Evolutionary conservation across 73 alveolate species (phyloP).

Genomic region (Symbiodinium natans): DNA sequence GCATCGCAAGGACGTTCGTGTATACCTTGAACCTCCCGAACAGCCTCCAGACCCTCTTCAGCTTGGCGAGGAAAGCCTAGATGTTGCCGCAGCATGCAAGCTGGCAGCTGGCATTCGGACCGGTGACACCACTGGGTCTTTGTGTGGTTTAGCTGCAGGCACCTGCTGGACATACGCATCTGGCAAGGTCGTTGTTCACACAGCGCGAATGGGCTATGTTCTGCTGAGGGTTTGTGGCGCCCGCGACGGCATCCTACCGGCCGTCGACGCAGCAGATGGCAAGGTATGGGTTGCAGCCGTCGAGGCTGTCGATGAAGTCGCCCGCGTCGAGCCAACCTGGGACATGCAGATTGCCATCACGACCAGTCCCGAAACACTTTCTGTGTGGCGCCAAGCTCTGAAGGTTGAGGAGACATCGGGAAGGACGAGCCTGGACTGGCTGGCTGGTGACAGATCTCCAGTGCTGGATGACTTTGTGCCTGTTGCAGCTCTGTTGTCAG

Average conservation of each 20-base stretch:
- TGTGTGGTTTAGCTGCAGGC: background rate
- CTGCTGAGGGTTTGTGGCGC: background rate
- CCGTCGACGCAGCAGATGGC: background rate
- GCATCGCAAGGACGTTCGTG: background rate
- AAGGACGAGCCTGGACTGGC: background rate
- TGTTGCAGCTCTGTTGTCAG: background rate
- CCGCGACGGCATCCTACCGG: background rate
- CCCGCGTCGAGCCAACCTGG: background rate
- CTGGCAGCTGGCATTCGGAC: background rate
- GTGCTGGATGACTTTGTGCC: background rate
- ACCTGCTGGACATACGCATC: background rate
- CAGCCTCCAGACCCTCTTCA: background rate
- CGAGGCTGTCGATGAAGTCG: background rate
- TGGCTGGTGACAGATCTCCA: background rate
- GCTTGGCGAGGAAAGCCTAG: background rate
- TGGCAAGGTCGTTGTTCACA: background rate
- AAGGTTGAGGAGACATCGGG: background rate
- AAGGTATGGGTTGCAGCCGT: background rate
- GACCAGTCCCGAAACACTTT: background rate
- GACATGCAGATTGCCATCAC: background rate
- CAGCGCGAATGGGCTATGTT: background rate
- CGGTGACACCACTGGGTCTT: background rate
- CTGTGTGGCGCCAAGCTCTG: slow-evolving; percentile 3
- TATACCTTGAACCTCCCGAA: background rate
- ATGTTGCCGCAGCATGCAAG: background rate